These are phyloP conservation scores for Candida rishiriensis DNA, from an alignment of 805 yeast genomes.

Conservation along the genomic window DNA sequence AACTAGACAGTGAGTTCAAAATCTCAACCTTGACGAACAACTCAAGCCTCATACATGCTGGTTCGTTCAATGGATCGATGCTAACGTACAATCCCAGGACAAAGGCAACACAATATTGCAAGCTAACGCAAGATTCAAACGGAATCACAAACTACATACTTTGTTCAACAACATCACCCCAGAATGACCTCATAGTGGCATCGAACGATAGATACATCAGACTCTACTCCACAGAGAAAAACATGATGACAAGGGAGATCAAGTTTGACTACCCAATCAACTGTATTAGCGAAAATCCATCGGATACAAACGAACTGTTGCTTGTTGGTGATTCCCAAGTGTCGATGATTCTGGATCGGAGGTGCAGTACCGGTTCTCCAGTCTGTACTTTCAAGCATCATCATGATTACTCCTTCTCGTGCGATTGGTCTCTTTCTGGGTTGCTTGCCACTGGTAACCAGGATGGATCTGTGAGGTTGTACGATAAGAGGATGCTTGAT, in stretches of 20 bases:
- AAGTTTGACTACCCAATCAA: conserved; percentile 46
- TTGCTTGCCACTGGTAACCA: conserved; percentile 53
- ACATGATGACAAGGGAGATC: conserved; percentile 10
- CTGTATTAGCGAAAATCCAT: conserved; percentile 40
- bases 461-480: conserved; percentile 51
- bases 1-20: conserved; percentile 25
- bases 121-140: conserved; percentile 38
- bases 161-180: conserved; percentile 24
- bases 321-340: conserved; percentile 48
- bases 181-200: conserved; percentile 37
- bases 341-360: conserved; percentile 41
- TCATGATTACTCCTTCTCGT: conserved; percentile 52
- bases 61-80: conserved; percentile 52
- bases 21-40: conserved; percentile 47
- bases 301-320: conserved; percentile 33
- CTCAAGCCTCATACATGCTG: conserved; percentile 40
- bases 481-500: conserved; percentile 40
- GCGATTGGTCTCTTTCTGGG: conserved; percentile 51
- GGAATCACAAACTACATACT: conserved; percentile 51
- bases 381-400: conserved; percentile 36
- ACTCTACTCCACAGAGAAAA: conserved; percentile 33
- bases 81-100: conserved; percentile 34
- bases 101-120: conserved; percentile 29
- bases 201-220: conserved; percentile 47
- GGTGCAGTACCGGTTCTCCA: conserved; percentile 17